Evolutionary conservation across 352 stramenopile genomes (phyloP).

Genomic region (Elongisporangium undulatum): DNA sequence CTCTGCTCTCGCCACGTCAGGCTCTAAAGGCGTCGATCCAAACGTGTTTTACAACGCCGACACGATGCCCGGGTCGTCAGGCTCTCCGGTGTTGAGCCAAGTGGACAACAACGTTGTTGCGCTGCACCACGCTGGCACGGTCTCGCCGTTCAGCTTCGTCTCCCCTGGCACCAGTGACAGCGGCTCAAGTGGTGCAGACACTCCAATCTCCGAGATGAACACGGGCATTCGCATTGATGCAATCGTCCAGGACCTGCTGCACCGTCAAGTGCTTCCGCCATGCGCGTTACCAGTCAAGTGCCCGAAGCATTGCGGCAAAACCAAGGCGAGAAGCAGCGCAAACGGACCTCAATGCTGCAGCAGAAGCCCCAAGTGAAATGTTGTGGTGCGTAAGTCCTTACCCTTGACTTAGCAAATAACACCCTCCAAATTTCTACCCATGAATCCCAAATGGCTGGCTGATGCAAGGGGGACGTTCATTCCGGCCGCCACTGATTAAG

Average conservation of each 20-base stretch:
- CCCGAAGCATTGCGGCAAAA: neutral
- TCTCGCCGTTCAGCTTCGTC: slow-evolving; percentile 5
- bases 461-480: too few relatives aligned
- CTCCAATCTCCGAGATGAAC: neutral
- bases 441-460: too few relatives aligned
- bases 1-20: neutral
- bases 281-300: neutral
- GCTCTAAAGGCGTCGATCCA: slow-evolving; percentile 6
- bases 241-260: neutral
- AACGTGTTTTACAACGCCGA: slow-evolving; percentile 69
- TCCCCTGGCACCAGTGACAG: neutral
- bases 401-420: too few relatives aligned
- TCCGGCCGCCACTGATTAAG: too few relatives aligned
- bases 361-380: neutral
- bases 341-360: neutral
- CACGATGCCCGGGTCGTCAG: slow-evolving; percentile 60
- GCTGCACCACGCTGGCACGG: slow-evolving; percentile 49
- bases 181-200: neutral
- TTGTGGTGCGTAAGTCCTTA: too few relatives aligned
- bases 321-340: neutral
- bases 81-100: slow-evolving; percentile 51
- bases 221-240: neutral
- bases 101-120: slow-evolving; percentile 63
- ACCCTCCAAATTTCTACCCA: too few relatives aligned
- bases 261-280: neutral